Evolutionary conservation across 1,139 yeast genomes (phyloP).

Genomic region (Sugiyamaella castrensis): DNA sequence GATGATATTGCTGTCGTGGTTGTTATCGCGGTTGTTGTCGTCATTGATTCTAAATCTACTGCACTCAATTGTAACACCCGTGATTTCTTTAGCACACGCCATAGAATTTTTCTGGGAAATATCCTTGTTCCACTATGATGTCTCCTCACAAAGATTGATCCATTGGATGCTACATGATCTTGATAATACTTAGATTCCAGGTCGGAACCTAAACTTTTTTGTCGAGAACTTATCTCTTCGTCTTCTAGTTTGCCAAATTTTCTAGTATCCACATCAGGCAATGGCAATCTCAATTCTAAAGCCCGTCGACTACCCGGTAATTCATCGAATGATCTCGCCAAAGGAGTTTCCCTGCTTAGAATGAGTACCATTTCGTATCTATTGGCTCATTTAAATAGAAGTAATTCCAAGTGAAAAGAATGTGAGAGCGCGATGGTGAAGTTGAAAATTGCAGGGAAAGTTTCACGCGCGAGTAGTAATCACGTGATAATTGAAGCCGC

Average conservation of each 20-base stretch:
- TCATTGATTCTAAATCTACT: constrained; percentile 20
- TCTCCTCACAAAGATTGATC: constrained; percentile 20
- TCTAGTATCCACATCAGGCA: constrained; percentile 18
- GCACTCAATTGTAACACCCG: constrained; percentile 27
- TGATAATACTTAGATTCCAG: constrained; percentile 25
- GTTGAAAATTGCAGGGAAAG: too few relatives aligned
- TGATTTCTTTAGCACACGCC: constrained; percentile 25
- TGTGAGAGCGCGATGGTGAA: too few relatives aligned
- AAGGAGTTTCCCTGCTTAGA: constrained; percentile 4
- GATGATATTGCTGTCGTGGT: too few relatives aligned
- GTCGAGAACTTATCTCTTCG: constrained; percentile 1
- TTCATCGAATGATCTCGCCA: background rate
- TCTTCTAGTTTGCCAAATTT: constrained; percentile 6
- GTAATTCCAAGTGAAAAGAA: too few relatives aligned
- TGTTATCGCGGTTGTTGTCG: constrained; percentile 6
- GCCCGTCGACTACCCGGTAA: background rate
- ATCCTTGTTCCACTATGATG: background rate
- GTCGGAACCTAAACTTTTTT: constrained; percentile 15
- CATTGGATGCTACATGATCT: constrained; percentile 28
- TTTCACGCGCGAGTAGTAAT: too few relatives aligned
- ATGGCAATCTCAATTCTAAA: constrained; percentile 15
- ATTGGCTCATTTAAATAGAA: too few relatives aligned
- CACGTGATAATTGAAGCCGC: too few relatives aligned
- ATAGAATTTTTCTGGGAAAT: constrained; percentile 22
- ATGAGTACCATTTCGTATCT: constrained; percentile 3